Base-by-base conservation (phyloP, 2,329 filamentous ascomycete genomes). In the Neopestalotiopsis sp. region DNA sequence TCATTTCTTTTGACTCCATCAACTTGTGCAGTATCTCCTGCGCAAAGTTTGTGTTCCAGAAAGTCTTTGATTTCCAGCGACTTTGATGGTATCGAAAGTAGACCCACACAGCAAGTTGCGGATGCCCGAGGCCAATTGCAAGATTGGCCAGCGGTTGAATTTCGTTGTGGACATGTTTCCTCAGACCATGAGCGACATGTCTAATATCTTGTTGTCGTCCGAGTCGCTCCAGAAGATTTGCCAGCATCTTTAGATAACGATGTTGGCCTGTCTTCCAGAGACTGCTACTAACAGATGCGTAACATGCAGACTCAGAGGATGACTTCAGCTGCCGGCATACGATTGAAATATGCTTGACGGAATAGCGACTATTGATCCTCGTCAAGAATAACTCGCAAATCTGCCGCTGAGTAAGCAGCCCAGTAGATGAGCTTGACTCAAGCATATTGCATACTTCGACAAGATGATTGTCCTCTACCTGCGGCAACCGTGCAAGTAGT, bases 401-500 rank as follows among this genome's bases (percentile, higher is more conserved):
- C 14, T 76, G 72, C 24, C 34, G 59, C 1, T 68, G 68, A 5
- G 70, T 68, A 61, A 78, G 67, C 53, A 73, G 73, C 2, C 45
- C 14, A 24, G 49, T 14, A 32, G 38, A 17, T 24, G 38, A 59
- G 13, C 70, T 71, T 42, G 71, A 66, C 68, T 79, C 77, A 14
- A 78, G 71, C 30, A 67, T 53, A 40, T 40, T 67, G 45, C 74
- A 77, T 24, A 66, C 59, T 61, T 64, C 69, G 30, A 62, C 69
- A 17, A 79, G 62, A 56, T 73, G 73, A 7, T 67, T 61, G 14
- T 67, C 65, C 30, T 72, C 67, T 34, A 77, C 53, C 20, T 62
- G 63, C 14, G 75, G 77, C 45, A 78, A 64, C 45, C 75, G 74
- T 28, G 73, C 76, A 58, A 79, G 68, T 24, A 78, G 61, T 30